Evolutionary conservation across 345 rosid species (phyloP).

Genomic region (Erysimum cheiranthoides): DNA sequence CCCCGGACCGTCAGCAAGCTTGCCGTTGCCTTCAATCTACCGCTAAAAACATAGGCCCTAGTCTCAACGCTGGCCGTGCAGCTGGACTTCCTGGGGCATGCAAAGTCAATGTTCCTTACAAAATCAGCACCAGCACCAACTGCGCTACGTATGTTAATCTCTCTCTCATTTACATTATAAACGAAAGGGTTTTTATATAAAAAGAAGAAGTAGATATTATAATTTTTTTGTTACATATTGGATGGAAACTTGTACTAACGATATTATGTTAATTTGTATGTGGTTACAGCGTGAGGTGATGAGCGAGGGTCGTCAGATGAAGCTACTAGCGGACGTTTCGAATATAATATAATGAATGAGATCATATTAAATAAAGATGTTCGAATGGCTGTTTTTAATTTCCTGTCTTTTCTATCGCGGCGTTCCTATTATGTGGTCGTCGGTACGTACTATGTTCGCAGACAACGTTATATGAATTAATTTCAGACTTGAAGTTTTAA

Average conservation of each 20-base stretch:
- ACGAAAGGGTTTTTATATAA: neutral
- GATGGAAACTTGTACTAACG: neutral
- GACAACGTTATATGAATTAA: conserved; percentile 15
- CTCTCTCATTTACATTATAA: neutral
- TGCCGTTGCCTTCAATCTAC: conserved; percentile 41
- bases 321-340: conserved; percentile 35
- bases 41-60: conserved; percentile 12
- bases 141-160: conserved; percentile 40
- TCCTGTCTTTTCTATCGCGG: neutral
- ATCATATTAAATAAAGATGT: conserved; percentile 35
- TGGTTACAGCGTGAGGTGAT: conserved; percentile 42
- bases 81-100: conserved; percentile 35
- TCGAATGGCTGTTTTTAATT: conserved; percentile 22
- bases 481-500: conserved; percentile 18
- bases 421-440: conserved; percentile 21
- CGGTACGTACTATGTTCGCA: neutral
- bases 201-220: neutral
- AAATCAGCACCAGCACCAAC: conserved; percentile 45
- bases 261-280: conserved; percentile 1
- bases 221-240: neutral
- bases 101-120: conserved; percentile 38
- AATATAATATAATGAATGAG: conserved; percentile 16
- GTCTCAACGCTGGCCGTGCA: conserved; percentile 28
- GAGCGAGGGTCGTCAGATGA: conserved; percentile 22
- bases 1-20: conserved; percentile 45